Base-by-base conservation (phyloP, 75 land plant genomes). In the Pseudotsuga menziesii region DNA sequence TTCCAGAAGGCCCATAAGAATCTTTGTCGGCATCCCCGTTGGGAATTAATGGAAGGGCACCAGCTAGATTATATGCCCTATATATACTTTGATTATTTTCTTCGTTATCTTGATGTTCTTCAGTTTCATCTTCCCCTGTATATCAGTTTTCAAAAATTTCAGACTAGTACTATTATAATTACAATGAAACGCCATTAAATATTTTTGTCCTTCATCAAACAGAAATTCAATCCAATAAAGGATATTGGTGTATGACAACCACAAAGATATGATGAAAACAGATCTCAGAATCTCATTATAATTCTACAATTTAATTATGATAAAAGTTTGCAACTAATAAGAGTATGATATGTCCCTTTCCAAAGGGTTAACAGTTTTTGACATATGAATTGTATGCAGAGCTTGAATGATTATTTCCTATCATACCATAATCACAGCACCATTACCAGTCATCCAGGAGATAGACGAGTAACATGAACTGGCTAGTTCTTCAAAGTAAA, bases 81-180 rank as follows among this genome's bases (percentile, higher is more conserved):
- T 3, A 69, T 69, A 12, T 35, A 69, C n/a, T 69, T 44, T 69
- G 19, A 69, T 69, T 41, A 4, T 19, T 20, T 69, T 69, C 72
- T 69, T 69, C 72, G 0, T 69, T 52, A 41, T 44, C 52, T 19
- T 69, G 20, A 39, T 69, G 48, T 41, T 39, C 72, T 69, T 69
- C 72, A 69, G 23, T 39, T 5, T 69, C 72, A 69, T n/a, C 44
- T 69, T 69, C 72, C 20, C 72, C 72, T 69, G 72, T 69, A 69
- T 11, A 19, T 69, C 11, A 39, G 72, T 39, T 39, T 44, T 39
- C 25, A 69, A 41, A 36, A n/a, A 36, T 22, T n/a, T 69, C 35
- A 39, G 39, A 36, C 22, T 13, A 67, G 44, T 67, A 19, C 19
- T 17, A 3, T 41, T 36, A 69, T 8, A 39, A 8, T 19, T 69